These are phyloP conservation scores for Cadophora gregata DNA, from an alignment of 2,329 filamentous ascomycete genomes.

Conservation along the genomic window DNA sequence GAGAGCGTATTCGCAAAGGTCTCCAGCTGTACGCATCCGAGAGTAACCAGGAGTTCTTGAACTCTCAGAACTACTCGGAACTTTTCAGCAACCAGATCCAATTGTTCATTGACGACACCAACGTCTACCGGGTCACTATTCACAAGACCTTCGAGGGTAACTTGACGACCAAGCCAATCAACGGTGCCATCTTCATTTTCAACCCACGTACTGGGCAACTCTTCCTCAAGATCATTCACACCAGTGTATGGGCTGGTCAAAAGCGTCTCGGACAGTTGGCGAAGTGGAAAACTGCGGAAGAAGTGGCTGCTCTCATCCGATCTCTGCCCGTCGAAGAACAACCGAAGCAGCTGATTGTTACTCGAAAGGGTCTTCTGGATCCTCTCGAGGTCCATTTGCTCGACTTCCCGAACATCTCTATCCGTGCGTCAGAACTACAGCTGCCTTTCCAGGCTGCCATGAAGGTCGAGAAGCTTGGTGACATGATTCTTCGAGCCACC, in stretches of 20 bases:
- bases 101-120: slow-evolving; percentile 98
- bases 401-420: slow-evolving; percentile 99
- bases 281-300: slow-evolving; percentile 99
- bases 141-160: slow-evolving; percentile 99
- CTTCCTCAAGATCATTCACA: slow-evolving; percentile 99
- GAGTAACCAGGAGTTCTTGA: slow-evolving; percentile 98
- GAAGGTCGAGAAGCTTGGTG: slow-evolving; percentile 99
- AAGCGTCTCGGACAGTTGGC: slow-evolving; percentile 98
- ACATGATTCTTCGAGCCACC: slow-evolving; percentile 97
- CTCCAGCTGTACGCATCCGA: slow-evolving; percentile 97
- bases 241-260: slow-evolving; percentile 98
- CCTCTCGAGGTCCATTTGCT: slow-evolving; percentile 96
- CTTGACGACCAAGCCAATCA: slow-evolving; percentile 98
- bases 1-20: slow-evolving; percentile 98
- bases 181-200: slow-evolving; percentile 99
- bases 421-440: slow-evolving; percentile 94
- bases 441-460: slow-evolving; percentile 99
- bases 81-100: slow-evolving; percentile 99
- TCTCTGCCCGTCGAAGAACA: slow-evolving; percentile 97
- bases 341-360: slow-evolving; percentile 98
- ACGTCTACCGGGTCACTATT: slow-evolving; percentile 98
- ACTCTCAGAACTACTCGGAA: slow-evolving; percentile 99
- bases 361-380: slow-evolving; percentile 94
- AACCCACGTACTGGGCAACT: slow-evolving; percentile 97
- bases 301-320: slow-evolving; percentile 96